These are phyloP conservation scores for Penicillium hesseltinei DNA, from an alignment of 2,329 filamentous ascomycete genomes.

Conservation along the genomic window DNA sequence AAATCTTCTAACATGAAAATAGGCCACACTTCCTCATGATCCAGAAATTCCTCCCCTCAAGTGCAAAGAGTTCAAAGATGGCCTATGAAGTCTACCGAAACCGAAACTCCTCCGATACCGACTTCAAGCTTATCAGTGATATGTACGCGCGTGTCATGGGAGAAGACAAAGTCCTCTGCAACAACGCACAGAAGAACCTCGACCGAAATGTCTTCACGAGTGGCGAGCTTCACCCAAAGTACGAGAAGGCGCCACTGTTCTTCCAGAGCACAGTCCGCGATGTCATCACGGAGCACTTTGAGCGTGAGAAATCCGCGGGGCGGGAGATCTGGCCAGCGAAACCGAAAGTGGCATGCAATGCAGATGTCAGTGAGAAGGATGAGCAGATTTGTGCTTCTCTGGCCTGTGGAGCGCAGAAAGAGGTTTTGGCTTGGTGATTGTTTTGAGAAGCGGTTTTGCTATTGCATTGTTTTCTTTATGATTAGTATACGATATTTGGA, in stretches of 20 bases:
- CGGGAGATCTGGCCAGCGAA: constrained; percentile 54
- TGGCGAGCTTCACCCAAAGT: constrained; percentile 60
- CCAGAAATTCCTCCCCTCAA: constrained; percentile 59
- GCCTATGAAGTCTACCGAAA: constrained; percentile 64
- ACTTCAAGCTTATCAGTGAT: constrained; percentile 57
- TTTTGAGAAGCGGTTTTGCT: neutral
- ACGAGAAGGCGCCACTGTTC: constrained; percentile 59
- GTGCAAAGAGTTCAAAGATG: constrained; percentile 54
- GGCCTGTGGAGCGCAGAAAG: constrained; percentile 24
- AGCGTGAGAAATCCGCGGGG: constrained; percentile 47
- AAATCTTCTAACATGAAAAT: constrained; percentile 25
- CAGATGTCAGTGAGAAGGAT: constrained; percentile 24
- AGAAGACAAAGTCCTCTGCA: constrained; percentile 64
- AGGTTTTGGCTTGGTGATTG: constrained; percentile 26
- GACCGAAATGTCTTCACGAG: constrained; percentile 62
- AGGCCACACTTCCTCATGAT: constrained; percentile 65
- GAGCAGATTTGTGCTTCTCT: constrained; percentile 25
- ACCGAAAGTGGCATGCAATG: constrained; percentile 24
- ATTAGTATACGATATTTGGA: neutral
- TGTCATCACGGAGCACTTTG: constrained; percentile 48
- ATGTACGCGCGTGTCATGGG: constrained; percentile 64
- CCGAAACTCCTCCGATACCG: constrained; percentile 58
- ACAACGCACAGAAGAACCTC: constrained; percentile 59
- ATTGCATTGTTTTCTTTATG: neutral
- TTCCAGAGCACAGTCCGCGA: constrained; percentile 56